These are phyloP conservation scores for Hanseniaspora occidentalis DNA, from an alignment of 805 yeast genomes.

Conservation along the genomic window DNA sequence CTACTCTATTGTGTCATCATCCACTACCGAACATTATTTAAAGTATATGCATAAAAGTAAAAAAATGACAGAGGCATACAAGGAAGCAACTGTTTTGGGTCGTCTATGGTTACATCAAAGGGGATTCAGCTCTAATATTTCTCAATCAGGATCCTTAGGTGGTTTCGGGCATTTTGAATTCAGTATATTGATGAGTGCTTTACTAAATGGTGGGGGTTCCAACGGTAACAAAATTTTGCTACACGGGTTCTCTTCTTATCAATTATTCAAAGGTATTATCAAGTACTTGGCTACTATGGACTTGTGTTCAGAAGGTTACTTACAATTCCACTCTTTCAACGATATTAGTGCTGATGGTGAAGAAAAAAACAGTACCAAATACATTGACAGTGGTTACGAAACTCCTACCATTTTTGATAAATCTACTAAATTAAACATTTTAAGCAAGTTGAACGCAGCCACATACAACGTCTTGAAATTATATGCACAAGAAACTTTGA, in stretches of 20 bases:
- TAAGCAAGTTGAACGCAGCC: constrained; percentile 67
- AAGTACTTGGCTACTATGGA: constrained; percentile 75
- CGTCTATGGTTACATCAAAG: constrained; percentile 84
- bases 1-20: constrained; percentile 59
- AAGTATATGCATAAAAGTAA: constrained; percentile 66
- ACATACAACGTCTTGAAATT: constrained; percentile 50
- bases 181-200: constrained; percentile 64
- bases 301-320: constrained; percentile 45
- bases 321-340: constrained; percentile 46
- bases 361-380: constrained; percentile 18
- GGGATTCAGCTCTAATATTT: constrained; percentile 54
- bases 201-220: constrained; percentile 72
- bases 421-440: constrained; percentile 59
- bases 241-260: constrained; percentile 87
- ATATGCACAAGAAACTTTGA: constrained; percentile 58
- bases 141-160: constrained; percentile 36
- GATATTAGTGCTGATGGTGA: constrained; percentile 11
- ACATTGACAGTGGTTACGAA: constrained; percentile 45
- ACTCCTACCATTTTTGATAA: constrained; percentile 71
- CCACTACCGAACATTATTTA: constrained; percentile 56
- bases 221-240: constrained; percentile 65
- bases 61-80: constrained; percentile 66
- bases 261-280: constrained; percentile 80
- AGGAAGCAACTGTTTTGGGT: constrained; percentile 79
- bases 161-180: constrained; percentile 95